phyloP scores from a whole-genome alignment of 177 flowering plant genomes.

The Telopea speciosissima region DNA sequence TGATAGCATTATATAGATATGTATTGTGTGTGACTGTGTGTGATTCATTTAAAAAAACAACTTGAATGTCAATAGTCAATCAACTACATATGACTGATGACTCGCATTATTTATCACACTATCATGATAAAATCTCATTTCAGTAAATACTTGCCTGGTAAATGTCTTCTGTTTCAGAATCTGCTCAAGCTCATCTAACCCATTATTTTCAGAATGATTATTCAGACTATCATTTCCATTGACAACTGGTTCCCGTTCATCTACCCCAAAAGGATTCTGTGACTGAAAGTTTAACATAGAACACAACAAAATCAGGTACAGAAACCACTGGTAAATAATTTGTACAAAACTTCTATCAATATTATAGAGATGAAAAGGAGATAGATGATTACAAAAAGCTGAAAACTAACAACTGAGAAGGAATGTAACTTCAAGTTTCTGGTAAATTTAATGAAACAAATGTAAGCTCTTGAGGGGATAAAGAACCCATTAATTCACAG shows the following conservation, averaged over 20 bases:
- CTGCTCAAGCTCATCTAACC: constrained; percentile 45
- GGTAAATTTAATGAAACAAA: neutral
- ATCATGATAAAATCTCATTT: neutral
- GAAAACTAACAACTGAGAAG: neutral
- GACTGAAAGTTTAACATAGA: neutral
- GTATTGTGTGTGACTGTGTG: too few relatives aligned
- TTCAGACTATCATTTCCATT: constrained; percentile 12
- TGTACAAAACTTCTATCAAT: neutral
- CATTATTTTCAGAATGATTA: constrained; percentile 16
- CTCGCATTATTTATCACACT: neutral
- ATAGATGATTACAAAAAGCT: neutral
- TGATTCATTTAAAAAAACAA: too few relatives aligned
- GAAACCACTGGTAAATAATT: too few relatives aligned
- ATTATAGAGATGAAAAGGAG: neutral
- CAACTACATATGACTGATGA: neutral
- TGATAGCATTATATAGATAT: too few relatives aligned
- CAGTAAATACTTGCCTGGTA: constrained; percentile 43
- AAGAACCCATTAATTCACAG: neutral
- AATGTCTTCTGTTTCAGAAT: constrained; percentile 60
- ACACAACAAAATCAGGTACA: neutral
- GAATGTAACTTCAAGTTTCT: neutral
- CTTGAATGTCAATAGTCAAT: too few relatives aligned
- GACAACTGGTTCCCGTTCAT: constrained; percentile 10
- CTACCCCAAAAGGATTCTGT: constrained; percentile 22
- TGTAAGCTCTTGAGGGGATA: neutral